Evolutionary conservation across 1,284 basidiomycete genomes (phyloP), one percentile per base, ranked within the genome.

Genomic region (Papiliotrema flavescens): DNA sequence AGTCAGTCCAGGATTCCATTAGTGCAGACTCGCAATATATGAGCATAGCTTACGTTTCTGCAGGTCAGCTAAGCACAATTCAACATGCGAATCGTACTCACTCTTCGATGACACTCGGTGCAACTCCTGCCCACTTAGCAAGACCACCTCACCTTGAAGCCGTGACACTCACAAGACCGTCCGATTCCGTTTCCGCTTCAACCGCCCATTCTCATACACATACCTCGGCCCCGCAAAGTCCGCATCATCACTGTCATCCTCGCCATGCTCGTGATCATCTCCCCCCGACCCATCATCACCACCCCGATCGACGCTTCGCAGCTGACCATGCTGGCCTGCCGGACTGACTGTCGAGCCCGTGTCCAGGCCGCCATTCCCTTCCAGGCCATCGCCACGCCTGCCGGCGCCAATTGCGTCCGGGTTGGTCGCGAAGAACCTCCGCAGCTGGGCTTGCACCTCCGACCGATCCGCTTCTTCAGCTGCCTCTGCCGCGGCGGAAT

Each of bases 31-130:
- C 28, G n/a, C n/a, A n/a, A n/a, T n/a, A n/a, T 11, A 11, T 37
- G 35, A n/a, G 35, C 35, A 11, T n/a, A 49, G 59, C 65, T 47
- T 55, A 71, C 70, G 71, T 71, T 71, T 73, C 69, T 73, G 59
- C 40, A 53, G 17, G 13, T 55, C 49, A 53, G 44, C 46, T 41
- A 43, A n/a, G 22, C 15, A 15, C n/a, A 19, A 28, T 11, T 4
- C 37, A 50, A n/a, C 24, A 17, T 17, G 37, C 26, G 2, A 19
- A 20, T 14, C 3, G 13, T 0, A 69, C 74, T 70, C 51, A 70
- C 68, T 57, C 74, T 60, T 22, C 74, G 54, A 59, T 76, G 73
- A 61, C 74, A 76, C 46, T 76, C 74, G 43, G 69, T 72, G 56
- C 74, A 76, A 47, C 74, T 76, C 64, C 71, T 73, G 39, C 36